Evolutionary conservation across 2,329 filamentous ascomycete species (phyloP), one percentile per base, ranked within the genome.

Genomic region (Talaromyces sp.): DNA sequence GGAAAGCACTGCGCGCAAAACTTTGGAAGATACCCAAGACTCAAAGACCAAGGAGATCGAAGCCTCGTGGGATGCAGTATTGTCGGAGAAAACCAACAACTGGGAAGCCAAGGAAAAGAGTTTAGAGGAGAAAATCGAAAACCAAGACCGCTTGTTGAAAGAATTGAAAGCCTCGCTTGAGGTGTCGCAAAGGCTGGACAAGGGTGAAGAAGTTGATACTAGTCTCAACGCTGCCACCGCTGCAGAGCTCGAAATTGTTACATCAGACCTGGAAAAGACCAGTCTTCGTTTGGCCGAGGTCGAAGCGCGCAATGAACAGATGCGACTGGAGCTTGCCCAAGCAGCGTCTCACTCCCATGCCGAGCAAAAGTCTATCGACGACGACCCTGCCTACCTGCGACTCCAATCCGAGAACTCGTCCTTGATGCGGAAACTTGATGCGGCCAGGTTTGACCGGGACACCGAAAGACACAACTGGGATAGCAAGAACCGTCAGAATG

Each of bases 111-210:
- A 96, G 72, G 94, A 99, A 78, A 90, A 90, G 77, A 87, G 85
- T 29, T 77, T 97, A 62, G 92, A 96, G 70, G 93, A 97, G 68
- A 97, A 97, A 77, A 82, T 96, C 3, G 93, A 97, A 74, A 95
- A 89, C 67, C 93, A 99, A 72, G 94, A 99, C 54, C 87, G 92
- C 7, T 77, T 99, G 43, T 77, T 99, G 66, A 96, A 90, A 70
- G 95, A 99, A 74, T 86, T 97, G 71, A 97, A 97, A 77, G 94
- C 94, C 27, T 97, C 88, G 77, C 97, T 97, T 71, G 94, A 99
- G 75, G 94, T 99, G 58, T 94, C 91, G 52, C 92, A 97, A 73
- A 85, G 94, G 56, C 80, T 99, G 56, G 92, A 88, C 56, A 88
- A 87, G 66, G 85, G 86, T 14, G 88, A 88, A 35, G 84, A 85